These are phyloP conservation scores for Vishniacozyma victoriae DNA, from an alignment of 768 basidiomycete species.

Conservation along the genomic window DNA sequence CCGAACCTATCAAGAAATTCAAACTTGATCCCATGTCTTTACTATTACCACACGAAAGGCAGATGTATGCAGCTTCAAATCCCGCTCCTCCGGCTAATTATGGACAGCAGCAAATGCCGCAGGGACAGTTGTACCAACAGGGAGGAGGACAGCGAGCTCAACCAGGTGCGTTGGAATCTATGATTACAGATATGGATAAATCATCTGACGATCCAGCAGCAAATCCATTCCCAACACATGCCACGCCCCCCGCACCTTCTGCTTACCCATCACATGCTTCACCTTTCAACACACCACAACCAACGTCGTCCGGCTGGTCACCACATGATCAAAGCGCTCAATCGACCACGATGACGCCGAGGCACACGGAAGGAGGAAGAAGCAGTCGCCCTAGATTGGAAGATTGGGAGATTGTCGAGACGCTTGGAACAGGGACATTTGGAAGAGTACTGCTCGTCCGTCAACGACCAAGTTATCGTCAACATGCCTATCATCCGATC, in stretches of 20 bases:
- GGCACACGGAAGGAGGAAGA: too few relatives aligned
- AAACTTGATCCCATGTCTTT: slow-evolving; percentile 42
- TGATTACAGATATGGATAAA: too few relatives aligned
- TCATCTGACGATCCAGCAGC: too few relatives aligned
- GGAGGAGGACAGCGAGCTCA: too few relatives aligned
- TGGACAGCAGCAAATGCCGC: slow-evolving; percentile 2
- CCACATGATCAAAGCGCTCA: too few relatives aligned
- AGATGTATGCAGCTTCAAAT: slow-evolving; percentile 4
- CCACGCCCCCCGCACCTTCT: too few relatives aligned
- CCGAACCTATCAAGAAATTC: slow-evolving; percentile 24
- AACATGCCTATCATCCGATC: slow-evolving; percentile 41
- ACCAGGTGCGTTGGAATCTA: too few relatives aligned
- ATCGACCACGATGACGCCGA: too few relatives aligned
- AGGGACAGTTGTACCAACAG: neutral
- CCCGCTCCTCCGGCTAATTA: neutral
- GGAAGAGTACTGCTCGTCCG: slow-evolving; percentile 86
- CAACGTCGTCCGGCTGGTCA: too few relatives aligned
- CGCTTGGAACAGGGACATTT: slow-evolving; percentile 89
- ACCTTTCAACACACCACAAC: too few relatives aligned
- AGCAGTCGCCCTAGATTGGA: slow-evolving; percentile 24
- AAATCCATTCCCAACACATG: too few relatives aligned
- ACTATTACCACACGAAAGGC: slow-evolving; percentile 35
- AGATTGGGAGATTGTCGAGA: slow-evolving; percentile 50
- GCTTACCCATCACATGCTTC: too few relatives aligned
- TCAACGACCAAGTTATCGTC: slow-evolving; percentile 52